Conservation (phyloP, 176 grass and related monocot genomes). For the Oryza australiensis region DNA sequence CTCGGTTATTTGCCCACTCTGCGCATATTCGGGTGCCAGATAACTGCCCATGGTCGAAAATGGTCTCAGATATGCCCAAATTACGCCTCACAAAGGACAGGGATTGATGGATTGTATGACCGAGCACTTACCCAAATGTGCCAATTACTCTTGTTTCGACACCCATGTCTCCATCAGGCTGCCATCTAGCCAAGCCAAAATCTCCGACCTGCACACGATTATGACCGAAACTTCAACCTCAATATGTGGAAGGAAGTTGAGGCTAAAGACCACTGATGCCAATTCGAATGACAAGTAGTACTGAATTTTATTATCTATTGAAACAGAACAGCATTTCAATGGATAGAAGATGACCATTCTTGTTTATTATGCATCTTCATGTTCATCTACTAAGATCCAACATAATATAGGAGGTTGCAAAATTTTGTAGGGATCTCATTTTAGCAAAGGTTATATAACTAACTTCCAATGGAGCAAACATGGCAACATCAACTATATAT, state of each 20-base stretch:
- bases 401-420: not conserved
- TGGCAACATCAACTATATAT: not conserved
- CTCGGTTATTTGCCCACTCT: constrained; percentile 94
- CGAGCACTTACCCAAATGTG: constrained; percentile 67
- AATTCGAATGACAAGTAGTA: not conserved
- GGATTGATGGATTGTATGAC: not conserved
- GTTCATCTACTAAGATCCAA: not conserved
- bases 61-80: not conserved
- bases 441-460: not conserved
- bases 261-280: not conserved
- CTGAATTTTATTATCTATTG: not conserved
- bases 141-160: constrained; percentile 96
- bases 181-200: constrained; percentile 93
- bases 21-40: constrained; percentile 82
- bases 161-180: constrained; percentile 89
- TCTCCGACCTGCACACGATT: constrained; percentile 68
- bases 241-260: not conserved
- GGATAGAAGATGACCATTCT: not conserved
- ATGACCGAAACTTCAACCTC: not conserved
- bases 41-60: constrained; percentile 45
- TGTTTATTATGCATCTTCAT: not conserved
- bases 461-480: not conserved
- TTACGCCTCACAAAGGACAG: not conserved
- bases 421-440: not conserved
- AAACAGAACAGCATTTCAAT: not conserved